Base-by-base conservation (phyloP, 306 rosid genomes). In the Datisca glomerata region DNA sequence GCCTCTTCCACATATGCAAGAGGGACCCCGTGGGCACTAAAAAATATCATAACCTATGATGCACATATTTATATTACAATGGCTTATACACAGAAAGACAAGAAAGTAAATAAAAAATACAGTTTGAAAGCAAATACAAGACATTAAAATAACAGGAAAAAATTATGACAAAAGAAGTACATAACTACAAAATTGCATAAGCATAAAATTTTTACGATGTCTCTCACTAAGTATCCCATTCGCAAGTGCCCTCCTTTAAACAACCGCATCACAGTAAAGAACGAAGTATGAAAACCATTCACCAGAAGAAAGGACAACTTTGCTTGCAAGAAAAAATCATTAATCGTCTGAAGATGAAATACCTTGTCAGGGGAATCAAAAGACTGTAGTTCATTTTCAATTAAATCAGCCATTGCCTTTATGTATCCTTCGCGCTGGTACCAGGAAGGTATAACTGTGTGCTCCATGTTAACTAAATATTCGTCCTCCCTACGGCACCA, bases 1-100 rank as follows among this genome's bases (percentile, higher is more conserved):
- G 96, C 96, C 68, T 81, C 92, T 71, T 86, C 96, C 45, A 86
- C 96, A 59, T 86, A 86, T 42, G 96, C 96, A 66, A 86, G 84
- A 2, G 96, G 96, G 39, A 86, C 96, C 39, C 96, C 96, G 45
- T 86, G 96, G 5, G 96, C 96, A 40, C 96, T 86, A 60, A 86
- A 86, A 78, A 86, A 86, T 68, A 86, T 62, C 79, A 81, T 75
- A 32, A 77, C 83, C 93, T 81, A 69, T 46, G 49, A 62, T 10
- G 21, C 15, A 59, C 47, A 59, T 67, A 51, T 41, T 42, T 43
- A 28, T 16, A 20, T 16, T 34, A 19, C 29, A 53, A 37, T 37
- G 19, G 8, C 6, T 15, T 4, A 37, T 12, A 11, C 6, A 13
- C 15, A 37, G 18, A 37, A 37, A 37, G 19, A 7, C 41, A 2